Base-by-base conservation (phyloP, 2,329 filamentous ascomycete genomes). In the Claviceps pazoutovae region DNA sequence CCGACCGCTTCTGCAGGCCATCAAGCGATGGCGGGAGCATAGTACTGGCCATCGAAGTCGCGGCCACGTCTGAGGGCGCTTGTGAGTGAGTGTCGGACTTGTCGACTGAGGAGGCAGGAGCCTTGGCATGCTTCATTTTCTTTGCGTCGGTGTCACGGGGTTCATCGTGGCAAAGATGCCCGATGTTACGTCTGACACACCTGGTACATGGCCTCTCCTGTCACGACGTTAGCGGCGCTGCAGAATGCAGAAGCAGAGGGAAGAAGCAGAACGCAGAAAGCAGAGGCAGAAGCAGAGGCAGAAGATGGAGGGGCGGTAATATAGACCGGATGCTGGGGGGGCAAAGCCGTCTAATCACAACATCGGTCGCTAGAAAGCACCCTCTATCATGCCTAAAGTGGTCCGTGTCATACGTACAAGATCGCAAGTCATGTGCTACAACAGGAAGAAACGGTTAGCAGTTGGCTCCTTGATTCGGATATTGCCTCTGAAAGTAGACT, bases 161-260 rank as follows among this genome's bases (percentile, higher is more conserved):
- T 71, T 97, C 93, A 70, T 98, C 93, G 73, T 96, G 93, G 70
- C 93, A 98, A 59, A 98, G 78, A 70, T 98, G 93, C 62, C 91
- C 93, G 68, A 98, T 98, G 72, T 95, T 95, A 64, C 93, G 84
- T 73, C 97, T 98, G 71, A 97, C 88, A 75, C 93, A 98, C 71
- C 93, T 82, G 62, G 88, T 91, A 78, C 93, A 98, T 63, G 93
- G 93, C 66, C 93, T 84, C 74, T 95, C 88, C 88, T 94, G 68
- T 59, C 55, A 59, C 54, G 53, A 47, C 53, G 57, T 66, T 56
- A 66, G 64, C 58, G 57, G 49, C 53, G 51, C 46, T 49, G 48
- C 51, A 51, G 44, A 54, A 54, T 52, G 26, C 19, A 19, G 16
- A 36, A 30, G 26, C 11, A 13, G 8, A 13, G n/a, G 16, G 8